Evolutionary conservation across 805 yeast species (phyloP).

Genomic region (Hyphopichia homilentoma): DNA sequence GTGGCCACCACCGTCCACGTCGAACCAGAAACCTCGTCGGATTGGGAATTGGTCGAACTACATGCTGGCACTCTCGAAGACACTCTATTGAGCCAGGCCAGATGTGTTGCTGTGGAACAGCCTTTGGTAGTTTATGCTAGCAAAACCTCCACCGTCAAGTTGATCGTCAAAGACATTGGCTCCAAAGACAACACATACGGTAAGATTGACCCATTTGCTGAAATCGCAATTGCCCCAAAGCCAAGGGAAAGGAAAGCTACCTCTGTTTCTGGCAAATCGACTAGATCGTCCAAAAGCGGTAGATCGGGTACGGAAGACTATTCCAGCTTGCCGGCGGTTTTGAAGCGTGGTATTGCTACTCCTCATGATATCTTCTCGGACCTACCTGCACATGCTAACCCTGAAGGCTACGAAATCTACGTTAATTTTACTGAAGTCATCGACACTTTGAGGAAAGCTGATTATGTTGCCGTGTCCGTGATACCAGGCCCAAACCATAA

Average conservation of each 20-base stretch:
- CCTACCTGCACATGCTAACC: slow-evolving; percentile 12
- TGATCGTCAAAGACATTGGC: slow-evolving; percentile 46
- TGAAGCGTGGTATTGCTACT: slow-evolving; percentile 52
- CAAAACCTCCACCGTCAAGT: slow-evolving; percentile 54
- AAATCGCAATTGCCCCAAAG: slow-evolving; percentile 73
- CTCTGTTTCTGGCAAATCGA: slow-evolving; percentile 20
- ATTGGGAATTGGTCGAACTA: slow-evolving; percentile 88
- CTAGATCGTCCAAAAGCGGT: slow-evolving; percentile 20
- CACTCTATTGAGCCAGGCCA: slow-evolving; percentile 69
- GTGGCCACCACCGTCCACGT: slow-evolving; percentile 61
- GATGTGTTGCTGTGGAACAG: slow-evolving; percentile 64
- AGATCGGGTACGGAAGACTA: slow-evolving; percentile 9
- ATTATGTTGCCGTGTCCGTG: slow-evolving; percentile 49
- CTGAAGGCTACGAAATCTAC: slow-evolving; percentile 39
- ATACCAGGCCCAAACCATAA: slow-evolving; percentile 48
- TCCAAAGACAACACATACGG: slow-evolving; percentile 43
- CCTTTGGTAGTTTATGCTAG: slow-evolving; percentile 67
- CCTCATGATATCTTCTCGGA: slow-evolving; percentile 44
- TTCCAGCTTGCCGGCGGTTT: slow-evolving; percentile 28
- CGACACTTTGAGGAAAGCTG: slow-evolving; percentile 29
- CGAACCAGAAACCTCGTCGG: slow-evolving; percentile 73
- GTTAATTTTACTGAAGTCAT: slow-evolving; percentile 39
- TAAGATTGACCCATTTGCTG: slow-evolving; percentile 58
- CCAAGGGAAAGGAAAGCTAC: slow-evolving; percentile 21
- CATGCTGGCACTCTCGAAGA: slow-evolving; percentile 77